Evolutionary conservation across 2,329 filamentous ascomycete species (phyloP).

Genomic region (Fusarium chuoi): DNA sequence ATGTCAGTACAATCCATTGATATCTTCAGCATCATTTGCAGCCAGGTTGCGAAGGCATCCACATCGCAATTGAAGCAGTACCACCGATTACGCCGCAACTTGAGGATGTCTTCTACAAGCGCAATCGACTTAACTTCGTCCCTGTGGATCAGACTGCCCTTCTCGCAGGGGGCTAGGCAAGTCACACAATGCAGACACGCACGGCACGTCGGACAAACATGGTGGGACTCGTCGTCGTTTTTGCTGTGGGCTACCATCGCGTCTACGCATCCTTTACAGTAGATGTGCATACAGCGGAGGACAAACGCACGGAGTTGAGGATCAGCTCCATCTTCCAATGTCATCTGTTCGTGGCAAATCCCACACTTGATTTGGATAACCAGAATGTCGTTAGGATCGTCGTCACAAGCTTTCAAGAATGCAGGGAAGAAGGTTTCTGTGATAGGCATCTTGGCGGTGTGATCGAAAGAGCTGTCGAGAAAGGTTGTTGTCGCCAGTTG

Average conservation of each 20-base stretch:
- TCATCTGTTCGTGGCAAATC: neutral
- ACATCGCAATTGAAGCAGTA: neutral
- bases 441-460: neutral
- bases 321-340: neutral
- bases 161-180: neutral
- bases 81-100: too few relatives aligned
- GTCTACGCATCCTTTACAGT: neutral
- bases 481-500: neutral
- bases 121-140: neutral
- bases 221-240: rapidly evolving
- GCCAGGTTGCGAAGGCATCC: too few relatives aligned
- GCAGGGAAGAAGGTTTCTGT: neutral
- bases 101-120: neutral
- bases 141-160: neutral
- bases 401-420: neutral
- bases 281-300: neutral
- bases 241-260: neutral
- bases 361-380: neutral
- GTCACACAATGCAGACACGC: neutral
- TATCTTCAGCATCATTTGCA: neutral
- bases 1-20: neutral
- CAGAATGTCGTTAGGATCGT: rapidly evolving
- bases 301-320: neutral
- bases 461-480: neutral
- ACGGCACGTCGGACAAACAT: neutral